Percentiles rank a stretch among this genome's conserved stretches.
These are phyloP conservation scores for Barnettozyma salicaria DNA, from an alignment of 805 yeast genomes.

Conservation along the genomic window DNA sequence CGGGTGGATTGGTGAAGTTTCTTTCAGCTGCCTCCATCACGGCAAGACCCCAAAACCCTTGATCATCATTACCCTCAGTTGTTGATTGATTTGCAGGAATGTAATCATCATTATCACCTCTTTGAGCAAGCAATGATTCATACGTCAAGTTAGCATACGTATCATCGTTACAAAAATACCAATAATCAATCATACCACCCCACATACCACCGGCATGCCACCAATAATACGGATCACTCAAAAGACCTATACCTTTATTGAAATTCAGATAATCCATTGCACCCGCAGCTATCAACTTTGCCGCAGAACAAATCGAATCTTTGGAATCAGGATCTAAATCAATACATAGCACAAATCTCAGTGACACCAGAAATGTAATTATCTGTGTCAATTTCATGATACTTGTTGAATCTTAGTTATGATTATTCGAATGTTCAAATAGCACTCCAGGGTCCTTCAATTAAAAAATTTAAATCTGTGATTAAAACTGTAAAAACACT, in stretches of 20 bases:
- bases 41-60: conserved; percentile 68
- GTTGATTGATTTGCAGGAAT: conserved; percentile 58
- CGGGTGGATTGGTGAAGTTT: conserved; percentile 48
- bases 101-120: conserved; percentile 47
- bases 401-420: not conserved
- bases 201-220: conserved; percentile 92
- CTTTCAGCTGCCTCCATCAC: conserved; percentile 60
- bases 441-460: no score
- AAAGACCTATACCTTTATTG: conserved; percentile 71
- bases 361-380: conserved; percentile 7
- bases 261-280: conserved; percentile 71
- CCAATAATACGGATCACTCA: conserved; percentile 75
- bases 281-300: conserved; percentile 54
- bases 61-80: conserved; percentile 73
- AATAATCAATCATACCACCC: conserved; percentile 60
- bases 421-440: no score
- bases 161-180: conserved; percentile 65
- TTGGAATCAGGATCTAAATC: conserved; percentile 34
- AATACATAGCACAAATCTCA: conserved; percentile 23
- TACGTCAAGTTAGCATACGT: conserved; percentile 55
- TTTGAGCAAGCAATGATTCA: conserved; percentile 45
- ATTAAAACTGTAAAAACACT: no score
- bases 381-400: conserved; percentile 6
- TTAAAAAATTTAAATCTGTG: no score
- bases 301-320: conserved; percentile 50